phyloP scores from a whole-genome alignment of 495 filamentous ascomycete species.

The Xylaria palmicola region DNA sequence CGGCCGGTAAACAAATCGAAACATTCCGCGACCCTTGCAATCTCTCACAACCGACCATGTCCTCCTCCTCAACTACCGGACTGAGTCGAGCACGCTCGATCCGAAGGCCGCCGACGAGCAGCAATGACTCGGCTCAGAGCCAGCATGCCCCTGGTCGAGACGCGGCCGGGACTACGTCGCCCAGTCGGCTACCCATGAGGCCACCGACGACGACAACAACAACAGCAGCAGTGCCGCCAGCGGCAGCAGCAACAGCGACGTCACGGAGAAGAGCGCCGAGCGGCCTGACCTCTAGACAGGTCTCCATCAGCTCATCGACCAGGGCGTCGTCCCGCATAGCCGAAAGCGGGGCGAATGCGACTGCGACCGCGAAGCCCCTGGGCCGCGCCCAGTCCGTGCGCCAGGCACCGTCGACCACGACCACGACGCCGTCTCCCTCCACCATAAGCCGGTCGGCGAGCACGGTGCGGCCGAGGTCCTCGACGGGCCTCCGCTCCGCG shows the following conservation, averaged over 20 bases:
- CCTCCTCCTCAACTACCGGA: slow-evolving; percentile 37
- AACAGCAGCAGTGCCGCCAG: background rate
- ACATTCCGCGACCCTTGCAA: slow-evolving; percentile 9
- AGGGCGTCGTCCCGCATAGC: slow-evolving; percentile 14
- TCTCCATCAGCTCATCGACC: slow-evolving; percentile 7
- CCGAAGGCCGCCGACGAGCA: slow-evolving; percentile 34
- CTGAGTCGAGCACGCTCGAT: slow-evolving; percentile 46
- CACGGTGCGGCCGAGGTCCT: slow-evolving; percentile 22
- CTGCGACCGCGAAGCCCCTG: slow-evolving; percentile 19
- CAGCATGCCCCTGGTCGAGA: slow-evolving; percentile 8
- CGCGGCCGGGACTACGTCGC: slow-evolving; percentile 34
- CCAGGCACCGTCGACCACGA: slow-evolving; percentile 21
- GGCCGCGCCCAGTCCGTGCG: slow-evolving; percentile 23
- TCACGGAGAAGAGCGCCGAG: slow-evolving; percentile 16
- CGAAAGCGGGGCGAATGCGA: slow-evolving; percentile 3
- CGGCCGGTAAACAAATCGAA: slow-evolving; percentile 5
- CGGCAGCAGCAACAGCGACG: slow-evolving; percentile 18
- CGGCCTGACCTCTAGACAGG: slow-evolving; percentile 2
- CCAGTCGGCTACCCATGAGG: slow-evolving; percentile 50
- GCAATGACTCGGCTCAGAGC: slow-evolving; percentile 13
- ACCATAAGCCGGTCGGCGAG: slow-evolving; percentile 5
- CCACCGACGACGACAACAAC: slow-evolving; percentile 29
- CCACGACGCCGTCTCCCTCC: slow-evolving; percentile 11
- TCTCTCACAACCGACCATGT: slow-evolving; percentile 20
- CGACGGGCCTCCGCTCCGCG: slow-evolving; percentile 19